phyloP scores from a whole-genome alignment of 805 yeast genomes.

The Yamadazyma paraphyllophila region DNA sequence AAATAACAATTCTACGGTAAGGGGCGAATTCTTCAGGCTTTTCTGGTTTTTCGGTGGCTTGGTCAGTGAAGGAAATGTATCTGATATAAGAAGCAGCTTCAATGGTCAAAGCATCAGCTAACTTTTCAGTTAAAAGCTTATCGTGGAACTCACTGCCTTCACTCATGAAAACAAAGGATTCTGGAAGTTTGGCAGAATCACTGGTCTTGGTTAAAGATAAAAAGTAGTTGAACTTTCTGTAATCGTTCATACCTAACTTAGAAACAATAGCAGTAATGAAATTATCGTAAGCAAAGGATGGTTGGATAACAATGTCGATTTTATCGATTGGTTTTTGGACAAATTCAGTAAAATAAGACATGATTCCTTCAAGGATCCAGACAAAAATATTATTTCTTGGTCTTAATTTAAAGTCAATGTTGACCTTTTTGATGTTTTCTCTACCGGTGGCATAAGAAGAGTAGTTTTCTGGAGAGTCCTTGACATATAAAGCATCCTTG shows the following conservation, averaged over 20 bases:
- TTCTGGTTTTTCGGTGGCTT: conserved; percentile 70
- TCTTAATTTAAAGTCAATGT: conserved; percentile 59
- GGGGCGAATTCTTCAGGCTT: conserved; percentile 55
- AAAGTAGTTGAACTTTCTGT: conserved; percentile 75
- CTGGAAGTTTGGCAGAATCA: conserved; percentile 69
- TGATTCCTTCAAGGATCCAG: conserved; percentile 58
- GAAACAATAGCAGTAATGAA: conserved; percentile 83
- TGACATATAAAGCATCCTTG: conserved; percentile 44
- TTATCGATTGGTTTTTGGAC: conserved; percentile 56
- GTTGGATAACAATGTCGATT: conserved; percentile 59
- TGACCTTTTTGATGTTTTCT: conserved; percentile 62
- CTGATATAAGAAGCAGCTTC: conserved; percentile 47
- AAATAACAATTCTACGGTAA: conserved; percentile 52
- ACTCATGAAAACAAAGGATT: conserved; percentile 80
- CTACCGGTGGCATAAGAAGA: conserved; percentile 88
- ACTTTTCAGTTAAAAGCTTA: conserved; percentile 50
- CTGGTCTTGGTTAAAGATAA: conserved; percentile 81
- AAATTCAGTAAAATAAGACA: conserved; percentile 56
- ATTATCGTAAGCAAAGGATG: conserved; percentile 57
- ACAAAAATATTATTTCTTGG: conserved; percentile 80
- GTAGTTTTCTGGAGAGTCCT: conserved; percentile 63
- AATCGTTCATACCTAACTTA: conserved; percentile 74
- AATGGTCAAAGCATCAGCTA: conserved; percentile 40
- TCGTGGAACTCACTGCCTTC: conserved; percentile 83
- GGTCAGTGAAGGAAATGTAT: conserved; percentile 80